phyloP scores from a whole-genome alignment of 305 asterid genomes.

The Ilex paraguariensis region DNA sequence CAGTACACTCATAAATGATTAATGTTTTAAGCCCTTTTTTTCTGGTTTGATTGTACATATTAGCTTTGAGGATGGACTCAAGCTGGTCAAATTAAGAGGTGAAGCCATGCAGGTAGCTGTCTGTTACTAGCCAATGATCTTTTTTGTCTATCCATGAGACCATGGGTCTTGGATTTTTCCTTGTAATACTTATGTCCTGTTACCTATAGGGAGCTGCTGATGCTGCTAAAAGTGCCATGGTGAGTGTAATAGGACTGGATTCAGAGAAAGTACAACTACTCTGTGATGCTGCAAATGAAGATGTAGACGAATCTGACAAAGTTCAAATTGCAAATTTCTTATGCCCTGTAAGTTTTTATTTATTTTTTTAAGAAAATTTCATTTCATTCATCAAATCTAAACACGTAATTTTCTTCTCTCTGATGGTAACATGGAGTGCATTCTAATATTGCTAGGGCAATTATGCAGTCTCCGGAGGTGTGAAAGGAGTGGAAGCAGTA shows the following conservation, averaged over 20 bases:
- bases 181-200: slow-evolving; percentile 6
- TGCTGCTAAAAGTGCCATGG: slow-evolving; percentile 95
- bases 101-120: slow-evolving; percentile 99
- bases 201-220: slow-evolving; percentile 83
- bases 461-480: slow-evolving; percentile 97
- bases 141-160: no score
- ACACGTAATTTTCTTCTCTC: slow-evolving; percentile 6
- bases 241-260: slow-evolving; percentile 92
- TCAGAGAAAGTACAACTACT: slow-evolving; percentile 88
- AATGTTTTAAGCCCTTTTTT: slow-evolving; percentile 4
- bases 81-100: slow-evolving; percentile 93
- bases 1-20: no score
- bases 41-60: slow-evolving; percentile 15
- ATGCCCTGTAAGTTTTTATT: slow-evolving; percentile 64
- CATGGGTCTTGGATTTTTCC: no score
- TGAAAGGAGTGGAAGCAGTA: slow-evolving; percentile 94
- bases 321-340: slow-evolving; percentile 96
- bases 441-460: slow-evolving; percentile 55
- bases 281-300: slow-evolving; percentile 97
- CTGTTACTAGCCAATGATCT: slow-evolving; percentile 7
- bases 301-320: slow-evolving; percentile 80
- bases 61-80: slow-evolving; percentile 98
- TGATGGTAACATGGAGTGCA: slow-evolving; percentile 4
- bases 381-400: neutral
- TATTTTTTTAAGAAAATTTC: neutral